Evolutionary conservation across 441 rosid genomes (phyloP).

Genomic region (Hura crepitans): DNA sequence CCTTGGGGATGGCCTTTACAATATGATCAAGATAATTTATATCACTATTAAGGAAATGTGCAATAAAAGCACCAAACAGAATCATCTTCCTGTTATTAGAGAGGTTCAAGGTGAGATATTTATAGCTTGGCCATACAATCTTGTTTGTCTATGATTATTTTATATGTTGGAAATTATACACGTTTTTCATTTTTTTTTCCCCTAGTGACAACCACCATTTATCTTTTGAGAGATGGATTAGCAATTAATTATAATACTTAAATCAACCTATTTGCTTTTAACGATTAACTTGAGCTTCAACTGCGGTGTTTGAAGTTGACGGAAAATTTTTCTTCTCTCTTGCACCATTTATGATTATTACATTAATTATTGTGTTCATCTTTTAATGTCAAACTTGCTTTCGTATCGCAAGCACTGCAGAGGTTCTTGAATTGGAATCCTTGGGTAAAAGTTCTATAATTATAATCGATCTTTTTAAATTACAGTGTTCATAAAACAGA

Average conservation of each 20-base stretch:
- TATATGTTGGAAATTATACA: neutral
- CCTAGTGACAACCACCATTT: neutral
- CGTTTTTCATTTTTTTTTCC: neutral
- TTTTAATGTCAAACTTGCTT: neutral
- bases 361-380: neutral
- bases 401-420: neutral
- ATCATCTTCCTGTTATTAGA: conserved; percentile 12
- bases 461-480: neutral
- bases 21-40: conserved; percentile 70
- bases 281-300: too few relatives aligned
- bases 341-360: neutral
- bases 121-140: conserved; percentile 7
- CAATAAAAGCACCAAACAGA: conserved; percentile 47
- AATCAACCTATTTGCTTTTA: too few relatives aligned
- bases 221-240: neutral
- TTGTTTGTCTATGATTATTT: conserved; percentile 1
- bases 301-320: neutral
- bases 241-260: neutral
- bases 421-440: neutral
- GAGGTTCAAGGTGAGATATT: neutral
- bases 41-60: conserved; percentile 58
- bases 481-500: neutral
- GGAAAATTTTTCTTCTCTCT: neutral
- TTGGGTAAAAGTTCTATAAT: too few relatives aligned
- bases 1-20: conserved; percentile 90